Conservation (phyloP, 2,329 filamentous ascomycete species). For the Aspergillus brunneoviolaceus region DNA sequence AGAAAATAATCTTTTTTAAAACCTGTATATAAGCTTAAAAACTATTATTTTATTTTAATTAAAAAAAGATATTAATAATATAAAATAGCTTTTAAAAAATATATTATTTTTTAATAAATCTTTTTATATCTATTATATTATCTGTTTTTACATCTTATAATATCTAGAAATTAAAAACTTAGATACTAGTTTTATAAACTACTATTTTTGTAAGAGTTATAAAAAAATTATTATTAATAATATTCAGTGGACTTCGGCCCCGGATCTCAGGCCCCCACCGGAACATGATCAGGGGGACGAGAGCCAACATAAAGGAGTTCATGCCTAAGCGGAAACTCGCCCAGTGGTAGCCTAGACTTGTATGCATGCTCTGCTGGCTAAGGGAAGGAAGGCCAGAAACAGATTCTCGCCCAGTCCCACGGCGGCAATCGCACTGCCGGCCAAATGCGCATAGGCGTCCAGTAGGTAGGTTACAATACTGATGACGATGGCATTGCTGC, state of each 20-base stretch:
- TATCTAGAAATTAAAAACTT: no score
- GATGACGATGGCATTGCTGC: conserved; percentile 45
- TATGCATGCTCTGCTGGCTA: conserved; percentile 40
- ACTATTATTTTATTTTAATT: no score
- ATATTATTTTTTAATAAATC: no score
- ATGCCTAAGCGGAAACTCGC: conserved; percentile 43
- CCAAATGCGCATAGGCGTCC: conserved; percentile 50
- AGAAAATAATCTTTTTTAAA: no score
- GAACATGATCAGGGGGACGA: conserved; percentile 39
- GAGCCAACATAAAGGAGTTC: conserved; percentile 34
- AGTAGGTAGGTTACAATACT: conserved; percentile 50
- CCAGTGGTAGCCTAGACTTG: conserved; percentile 40
- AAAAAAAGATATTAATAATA: no score
- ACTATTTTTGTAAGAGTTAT: no score
- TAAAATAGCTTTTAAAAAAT: no score
- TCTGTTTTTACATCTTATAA: no score
- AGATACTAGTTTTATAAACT: no score
- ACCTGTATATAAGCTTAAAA: no score
- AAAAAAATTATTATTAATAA: no score
- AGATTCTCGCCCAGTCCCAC: conserved; percentile 47
- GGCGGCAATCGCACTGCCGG: conserved; percentile 48
- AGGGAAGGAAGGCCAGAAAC: conserved; percentile 45
- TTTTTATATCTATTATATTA: no score
- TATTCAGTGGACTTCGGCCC: conserved; percentile 21
- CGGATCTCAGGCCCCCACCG: conserved; percentile 38